Evolutionary conservation across 805 yeast species (phyloP), one percentile per base, ranked within the genome.

Genomic region (Ogataea sp.): DNA sequence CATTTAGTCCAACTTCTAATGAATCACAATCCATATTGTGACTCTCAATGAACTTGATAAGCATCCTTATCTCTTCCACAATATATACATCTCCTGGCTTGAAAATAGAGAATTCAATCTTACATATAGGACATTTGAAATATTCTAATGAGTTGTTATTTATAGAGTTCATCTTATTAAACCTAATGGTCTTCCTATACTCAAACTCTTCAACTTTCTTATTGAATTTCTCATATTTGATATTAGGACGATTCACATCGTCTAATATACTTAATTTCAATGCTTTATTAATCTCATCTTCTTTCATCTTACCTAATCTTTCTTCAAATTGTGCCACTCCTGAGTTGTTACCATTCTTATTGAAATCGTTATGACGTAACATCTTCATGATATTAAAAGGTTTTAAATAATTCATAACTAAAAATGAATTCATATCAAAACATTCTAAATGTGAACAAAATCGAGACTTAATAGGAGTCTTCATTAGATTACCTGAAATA

Each of bases 371-470:
- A n/a, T n/a, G n/a, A n/a, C n/a, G n/a, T n/a, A n/a, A n/a, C n/a
- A n/a, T n/a, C n/a, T n/a, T n/a, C n/a, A 23, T 14, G n/a, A 59
- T 44, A 31, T 38, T 46, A 32, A 58, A 59, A 10, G 62, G 59
- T 16, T 38, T 42, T 24, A 61, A 38, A 17, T 48, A 41, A 41
- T 61, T 50, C 47, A 61, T 43, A 18, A 45, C 49, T 32, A 55
- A 35, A 40, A 61, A 61, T 4, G 59, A 49, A 4, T 45, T 45
- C 38, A 60, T 41, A 40, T 61, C 66, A 38, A 61, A 61, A 39
- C 65, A 61, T 37, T 58, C 64, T 13, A 59, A 37, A 43, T 61
- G 66, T 2, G 65, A 55, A 42, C 66, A 61, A 34, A 40, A 57
- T 28, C 51, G 43, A 2, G 59, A 48, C 33, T 61, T 42, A n/a